Percentiles rank a stretch among this genome's conserved stretches.
Evolutionary conservation across 2,329 filamentous ascomycete genomes (phyloP).

Genomic region (Fusarium compactum): DNA sequence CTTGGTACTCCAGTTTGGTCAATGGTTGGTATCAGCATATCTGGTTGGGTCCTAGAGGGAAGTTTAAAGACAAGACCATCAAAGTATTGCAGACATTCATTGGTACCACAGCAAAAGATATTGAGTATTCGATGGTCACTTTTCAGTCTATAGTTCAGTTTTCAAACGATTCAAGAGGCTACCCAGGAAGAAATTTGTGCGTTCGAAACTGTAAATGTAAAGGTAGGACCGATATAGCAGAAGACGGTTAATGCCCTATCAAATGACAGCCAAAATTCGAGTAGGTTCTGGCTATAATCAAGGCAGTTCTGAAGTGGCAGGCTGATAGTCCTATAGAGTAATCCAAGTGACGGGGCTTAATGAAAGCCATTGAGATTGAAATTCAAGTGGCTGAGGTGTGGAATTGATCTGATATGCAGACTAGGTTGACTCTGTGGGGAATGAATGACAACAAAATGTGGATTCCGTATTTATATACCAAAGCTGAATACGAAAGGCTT

Average conservation of each 20-base stretch:
- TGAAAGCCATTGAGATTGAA: background rate
- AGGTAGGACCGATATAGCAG: no score
- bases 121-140: background rate
- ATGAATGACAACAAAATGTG: slow-evolving; percentile 16
- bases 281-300: background rate
- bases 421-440: slow-evolving; percentile 9
- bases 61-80: background rate
- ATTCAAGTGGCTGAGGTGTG: slow-evolving; percentile 3
- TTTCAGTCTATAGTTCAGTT: background rate
- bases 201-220: no score
- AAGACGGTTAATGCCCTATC: background rate
- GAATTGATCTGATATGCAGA: slow-evolving; percentile 25
- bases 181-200: no score
- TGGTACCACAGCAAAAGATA: no score
- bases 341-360: no score
- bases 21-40: background rate
- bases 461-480: slow-evolving; percentile 10
- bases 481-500: slow-evolving; percentile 10
- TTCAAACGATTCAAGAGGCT: background rate
- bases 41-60: background rate
- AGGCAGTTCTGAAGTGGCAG: no score
- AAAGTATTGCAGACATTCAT: background rate
- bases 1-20: background rate
- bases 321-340: no score
- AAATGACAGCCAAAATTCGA: background rate